These are phyloP conservation scores for Chrysoporthe deuterocubensis DNA, from an alignment of 2,329 filamentous ascomycete species.

Conservation along the genomic window DNA sequence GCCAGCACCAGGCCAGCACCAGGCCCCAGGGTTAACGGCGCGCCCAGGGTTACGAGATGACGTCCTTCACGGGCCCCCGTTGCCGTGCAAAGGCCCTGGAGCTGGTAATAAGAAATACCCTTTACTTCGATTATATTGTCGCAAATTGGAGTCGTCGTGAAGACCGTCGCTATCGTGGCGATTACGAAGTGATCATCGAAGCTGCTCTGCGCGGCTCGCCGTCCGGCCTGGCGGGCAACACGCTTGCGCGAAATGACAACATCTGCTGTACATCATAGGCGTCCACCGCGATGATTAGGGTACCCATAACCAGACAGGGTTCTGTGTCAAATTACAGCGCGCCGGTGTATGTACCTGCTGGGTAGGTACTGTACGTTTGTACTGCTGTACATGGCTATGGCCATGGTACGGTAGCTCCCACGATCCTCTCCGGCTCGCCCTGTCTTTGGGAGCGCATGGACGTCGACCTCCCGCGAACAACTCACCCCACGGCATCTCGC, in stretches of 20 bases:
- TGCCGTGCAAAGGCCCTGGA: neutral
- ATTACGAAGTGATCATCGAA: conserved; percentile 3
- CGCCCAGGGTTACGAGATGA: neutral
- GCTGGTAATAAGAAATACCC: neutral
- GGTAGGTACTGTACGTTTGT: neutral
- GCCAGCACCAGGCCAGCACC: too few relatives aligned
- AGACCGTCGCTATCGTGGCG: neutral
- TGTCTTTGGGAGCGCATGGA: neutral
- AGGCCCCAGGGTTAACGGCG: neutral
- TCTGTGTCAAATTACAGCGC: neutral
- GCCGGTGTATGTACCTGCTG: neutral
- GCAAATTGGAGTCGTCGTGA: neutral
- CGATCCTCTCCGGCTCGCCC: neutral
- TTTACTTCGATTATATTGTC: neutral
- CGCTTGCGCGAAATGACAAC: conserved; percentile 1
- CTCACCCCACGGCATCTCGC: neutral
- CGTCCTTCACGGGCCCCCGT: neutral
- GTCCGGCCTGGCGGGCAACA: neutral
- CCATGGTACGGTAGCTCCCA: neutral
- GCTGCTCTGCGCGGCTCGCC: neutral
- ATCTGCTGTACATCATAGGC: neutral
- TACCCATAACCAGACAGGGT: neutral
- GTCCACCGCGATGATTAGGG: conserved; percentile 5
- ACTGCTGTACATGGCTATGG: neutral
- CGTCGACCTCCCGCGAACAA: neutral